Evolutionary conservation across 2,329 filamentous ascomycete species (phyloP).

Genomic region (Tothia fuscella): DNA sequence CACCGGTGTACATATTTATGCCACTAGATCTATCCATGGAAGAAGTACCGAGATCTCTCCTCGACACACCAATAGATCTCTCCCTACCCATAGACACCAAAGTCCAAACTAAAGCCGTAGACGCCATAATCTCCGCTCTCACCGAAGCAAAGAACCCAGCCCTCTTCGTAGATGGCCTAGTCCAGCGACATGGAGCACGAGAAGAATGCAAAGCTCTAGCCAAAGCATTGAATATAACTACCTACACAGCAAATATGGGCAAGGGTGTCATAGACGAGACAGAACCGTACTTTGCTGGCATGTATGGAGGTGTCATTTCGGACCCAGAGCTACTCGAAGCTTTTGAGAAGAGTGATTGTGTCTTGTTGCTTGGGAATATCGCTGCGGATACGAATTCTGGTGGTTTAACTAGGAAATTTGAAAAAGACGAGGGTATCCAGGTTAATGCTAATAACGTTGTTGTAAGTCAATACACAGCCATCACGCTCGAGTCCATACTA

Average conservation of each 20-base stretch:
- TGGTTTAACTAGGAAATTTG: constrained; percentile 26
- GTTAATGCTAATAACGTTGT: constrained; percentile 28
- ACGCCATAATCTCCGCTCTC: constrained; percentile 23
- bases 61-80: constrained; percentile 27
- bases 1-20: constrained; percentile 31
- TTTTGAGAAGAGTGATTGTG: constrained; percentile 24
- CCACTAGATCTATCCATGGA: constrained; percentile 31
- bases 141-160: constrained; percentile 24
- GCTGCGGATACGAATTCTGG: constrained; percentile 32
- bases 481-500: background rate
- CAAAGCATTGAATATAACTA: constrained; percentile 24
- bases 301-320: constrained; percentile 28
- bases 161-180: constrained; percentile 28
- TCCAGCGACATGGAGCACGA: constrained; percentile 26
- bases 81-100: constrained; percentile 18
- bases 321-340: constrained; percentile 25
- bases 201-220: constrained; percentile 24
- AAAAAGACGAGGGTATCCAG: constrained; percentile 20
- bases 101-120: constrained; percentile 21
- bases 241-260: constrained; percentile 30
- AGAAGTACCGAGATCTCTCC: constrained; percentile 21
- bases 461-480: constrained; percentile 14
- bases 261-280: constrained; percentile 33
- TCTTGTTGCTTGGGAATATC: constrained; percentile 28
- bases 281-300: constrained; percentile 27